These are phyloP conservation scores for Spinellus fusiger DNA, from an alignment of 192 early-diverging fungal species.

Conservation along the genomic window DNA sequence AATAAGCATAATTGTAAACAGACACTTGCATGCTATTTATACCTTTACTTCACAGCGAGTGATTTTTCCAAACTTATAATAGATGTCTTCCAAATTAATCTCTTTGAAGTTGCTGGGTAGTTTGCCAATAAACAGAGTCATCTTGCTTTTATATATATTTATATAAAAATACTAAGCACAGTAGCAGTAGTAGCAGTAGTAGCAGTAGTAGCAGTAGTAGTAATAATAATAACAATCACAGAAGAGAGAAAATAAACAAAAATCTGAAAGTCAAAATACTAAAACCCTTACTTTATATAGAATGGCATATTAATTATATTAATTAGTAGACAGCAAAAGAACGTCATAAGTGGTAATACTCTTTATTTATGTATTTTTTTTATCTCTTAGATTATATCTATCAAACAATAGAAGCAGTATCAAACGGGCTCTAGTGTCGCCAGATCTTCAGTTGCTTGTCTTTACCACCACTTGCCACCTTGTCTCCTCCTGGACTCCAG, in stretches of 20 bases:
- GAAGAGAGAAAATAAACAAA: not conserved
- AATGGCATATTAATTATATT: not conserved
- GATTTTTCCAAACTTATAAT: constrained; percentile 46
- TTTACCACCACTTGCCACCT: constrained; percentile 89
- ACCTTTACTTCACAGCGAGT: constrained; percentile 25
- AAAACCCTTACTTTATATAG: too few species aligned
- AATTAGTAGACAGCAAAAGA: too few species aligned
- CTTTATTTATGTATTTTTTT: not conserved
- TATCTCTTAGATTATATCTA: not conserved
- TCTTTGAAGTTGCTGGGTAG: constrained; percentile 11
- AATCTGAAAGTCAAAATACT: not conserved
- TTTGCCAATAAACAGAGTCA: constrained; percentile 20
- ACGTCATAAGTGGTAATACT: too few species aligned
- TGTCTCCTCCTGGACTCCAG: constrained; percentile 90
- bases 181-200: too few species aligned
- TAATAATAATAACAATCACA: not conserved
- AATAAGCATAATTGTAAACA: not conserved
- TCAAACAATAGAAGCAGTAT: not conserved
- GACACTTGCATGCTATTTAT: not conserved
- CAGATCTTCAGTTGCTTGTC: constrained; percentile 89
- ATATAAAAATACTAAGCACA: too few species aligned
- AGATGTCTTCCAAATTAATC: constrained; percentile 41
- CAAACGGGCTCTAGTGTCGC: constrained; percentile 21
- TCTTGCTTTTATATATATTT: too few species aligned
- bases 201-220: too few species aligned